Conservation (phyloP, 1,139 yeast species). For the Diutina pseudorugosa region DNA sequence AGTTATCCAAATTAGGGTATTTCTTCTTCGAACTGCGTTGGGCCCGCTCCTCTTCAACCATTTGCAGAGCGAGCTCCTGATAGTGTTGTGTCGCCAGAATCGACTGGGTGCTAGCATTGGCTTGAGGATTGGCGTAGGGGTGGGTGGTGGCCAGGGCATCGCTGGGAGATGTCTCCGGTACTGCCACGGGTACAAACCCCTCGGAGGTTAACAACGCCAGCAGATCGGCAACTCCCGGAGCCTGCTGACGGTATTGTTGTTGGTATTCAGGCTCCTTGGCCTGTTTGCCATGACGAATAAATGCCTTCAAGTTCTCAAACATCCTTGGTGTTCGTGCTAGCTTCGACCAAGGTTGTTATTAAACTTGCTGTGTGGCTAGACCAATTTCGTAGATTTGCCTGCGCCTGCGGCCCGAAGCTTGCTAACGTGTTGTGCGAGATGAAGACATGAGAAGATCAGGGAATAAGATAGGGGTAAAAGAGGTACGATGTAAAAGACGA, state of each 20-base stretch:
- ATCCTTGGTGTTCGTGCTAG: slow-evolving; percentile 10
- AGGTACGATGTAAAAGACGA: neutral
- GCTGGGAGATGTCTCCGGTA: neutral
- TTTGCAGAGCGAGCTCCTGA: slow-evolving; percentile 7
- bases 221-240: neutral
- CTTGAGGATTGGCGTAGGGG: neutral
- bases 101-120: neutral
- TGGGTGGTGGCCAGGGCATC: neutral
- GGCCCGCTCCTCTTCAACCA: slow-evolving; percentile 7
- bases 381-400: neutral
- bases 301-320: slow-evolving; percentile 60
- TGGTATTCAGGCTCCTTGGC: slow-evolving; percentile 33
- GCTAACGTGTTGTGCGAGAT: neutral
- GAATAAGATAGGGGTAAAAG: neutral
- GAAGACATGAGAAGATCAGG: neutral
- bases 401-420: neutral
- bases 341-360: neutral
- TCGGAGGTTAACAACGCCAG: neutral
- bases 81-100: neutral
- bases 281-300: slow-evolving; percentile 76
- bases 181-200: neutral
- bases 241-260: neutral
- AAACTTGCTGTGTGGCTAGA: neutral
- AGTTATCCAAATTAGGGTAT: slow-evolving; percentile 25
- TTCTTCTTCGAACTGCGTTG: slow-evolving; percentile 5